Base-by-base conservation (phyloP, 331 rosid genomes). In the Pyracantha coccinea region DNA sequence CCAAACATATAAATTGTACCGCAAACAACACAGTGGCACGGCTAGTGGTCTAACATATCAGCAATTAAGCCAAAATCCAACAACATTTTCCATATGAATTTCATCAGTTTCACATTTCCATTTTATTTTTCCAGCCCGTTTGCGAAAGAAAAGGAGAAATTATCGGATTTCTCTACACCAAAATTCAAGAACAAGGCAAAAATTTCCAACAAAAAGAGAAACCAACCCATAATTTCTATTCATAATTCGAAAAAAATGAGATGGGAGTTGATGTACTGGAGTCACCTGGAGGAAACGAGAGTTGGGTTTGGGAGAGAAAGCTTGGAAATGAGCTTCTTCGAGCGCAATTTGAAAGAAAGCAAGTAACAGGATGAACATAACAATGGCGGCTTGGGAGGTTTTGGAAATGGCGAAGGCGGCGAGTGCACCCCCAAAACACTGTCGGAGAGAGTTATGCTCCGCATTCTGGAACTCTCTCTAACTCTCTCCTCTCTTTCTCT, bases 391-490 rank as follows among this genome's bases (percentile, higher is more conserved):
- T 72, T 86, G 66, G 82, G 75, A 77, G 81, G 69, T 38, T 80
- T 82, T 2, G 87, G 81, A 73, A 72, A 79, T 4, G 85, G 63
- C 5, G 88, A 63, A 67, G 83, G 67, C 52, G 73, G 76, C 7
- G 84, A 84, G 74, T 87, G 82, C 21, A 76, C 69, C 71, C 75
- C 75, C 71, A 75, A 28, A 17, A 85, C 64, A 52, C 74, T 80
- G 64, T 83, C 85, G 7, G 84, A 64, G 83, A 84, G 86, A 69
- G 85, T 25, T 50, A 77, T 61, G 84, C 74, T 61, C 52, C 84
- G 90, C 98, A 91, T 91, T 81, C n/a, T 66, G n/a, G 45, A 38
- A 38, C 45, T 38, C 14, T 15, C 38, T 31, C 68, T 54, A 80
- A 5, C 75, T 66, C 63, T 35, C 45, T 69, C 63, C 31, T 41